Percentiles rank a stretch among this genome's conserved stretches.
These are phyloP conservation scores for Eimeria nieschulzi DNA, from an alignment of 169 alveolate genomes.

Conservation along the genomic window DNA sequence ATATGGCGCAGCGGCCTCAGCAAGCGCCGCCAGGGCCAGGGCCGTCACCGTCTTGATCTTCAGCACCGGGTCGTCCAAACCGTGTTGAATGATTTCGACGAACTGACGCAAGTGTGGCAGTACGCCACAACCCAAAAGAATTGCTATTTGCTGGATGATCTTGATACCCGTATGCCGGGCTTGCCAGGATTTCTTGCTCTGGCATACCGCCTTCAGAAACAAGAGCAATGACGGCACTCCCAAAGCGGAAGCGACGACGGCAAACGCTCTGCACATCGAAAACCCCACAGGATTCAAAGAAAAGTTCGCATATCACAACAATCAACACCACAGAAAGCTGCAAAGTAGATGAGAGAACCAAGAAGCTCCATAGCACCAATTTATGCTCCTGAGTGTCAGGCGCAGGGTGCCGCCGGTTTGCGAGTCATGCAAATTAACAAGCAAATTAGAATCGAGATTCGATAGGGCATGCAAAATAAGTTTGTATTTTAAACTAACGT, in stretches of 20 bases:
- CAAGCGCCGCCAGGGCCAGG: slow-evolving; percentile 98
- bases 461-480: no score
- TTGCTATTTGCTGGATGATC: slow-evolving; percentile 97
- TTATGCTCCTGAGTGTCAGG: no score
- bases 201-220: slow-evolving; percentile 98
- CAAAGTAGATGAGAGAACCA: neutral
- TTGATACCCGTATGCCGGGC: slow-evolving; percentile 99
- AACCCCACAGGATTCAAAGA: neutral
- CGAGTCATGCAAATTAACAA: no score
- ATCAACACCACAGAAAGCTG: neutral
- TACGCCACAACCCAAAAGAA: slow-evolving; percentile 98
- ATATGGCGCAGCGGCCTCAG: slow-evolving; percentile 99
- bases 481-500: no score
- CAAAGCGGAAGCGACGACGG: slow-evolving; percentile 99
- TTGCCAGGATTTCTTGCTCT: slow-evolving; percentile 96
- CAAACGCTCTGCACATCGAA: slow-evolving; percentile 93
- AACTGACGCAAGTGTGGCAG: slow-evolving; percentile 97
- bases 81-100: slow-evolving; percentile 97
- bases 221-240: slow-evolving; percentile 98
- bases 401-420: no score
- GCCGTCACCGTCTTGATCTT: slow-evolving; percentile 97
- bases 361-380: neutral
- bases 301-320: no score
- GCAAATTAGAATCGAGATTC: no score
- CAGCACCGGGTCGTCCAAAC: slow-evolving; percentile 95